Evolutionary conservation across 202 grass and related monocot species (phyloP).

Genomic region (Saccharum hybrid): DNA sequence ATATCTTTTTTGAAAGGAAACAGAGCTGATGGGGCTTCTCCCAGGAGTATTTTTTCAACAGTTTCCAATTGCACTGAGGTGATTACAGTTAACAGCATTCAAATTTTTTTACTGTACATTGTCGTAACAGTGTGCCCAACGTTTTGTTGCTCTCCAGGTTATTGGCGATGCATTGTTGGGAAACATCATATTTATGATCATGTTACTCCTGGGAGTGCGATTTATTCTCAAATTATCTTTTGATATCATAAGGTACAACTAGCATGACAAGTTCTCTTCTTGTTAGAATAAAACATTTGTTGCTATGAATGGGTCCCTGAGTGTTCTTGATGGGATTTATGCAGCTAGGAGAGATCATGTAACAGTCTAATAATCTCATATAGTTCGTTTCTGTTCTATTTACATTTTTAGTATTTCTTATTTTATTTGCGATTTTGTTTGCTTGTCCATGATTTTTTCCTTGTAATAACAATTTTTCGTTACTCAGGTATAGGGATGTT

Average conservation of each 20-base stretch:
- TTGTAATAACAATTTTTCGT: constrained; percentile 21
- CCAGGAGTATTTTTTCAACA: constrained; percentile 46
- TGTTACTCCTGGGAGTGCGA: constrained; percentile 59
- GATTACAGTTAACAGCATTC: constrained; percentile 6
- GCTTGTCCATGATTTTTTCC: neutral
- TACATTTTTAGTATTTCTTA: constrained; percentile 19
- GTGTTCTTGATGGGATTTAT: constrained; percentile 20
- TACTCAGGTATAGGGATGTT: constrained; percentile 71
- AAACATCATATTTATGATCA: constrained; percentile 71
- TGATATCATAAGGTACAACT: constrained; percentile 61
- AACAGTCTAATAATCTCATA: neutral
- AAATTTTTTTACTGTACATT: constrained; percentile 12
- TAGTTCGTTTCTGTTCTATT: constrained; percentile 27
- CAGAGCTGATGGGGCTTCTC: constrained; percentile 58
- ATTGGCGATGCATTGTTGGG: constrained; percentile 63
- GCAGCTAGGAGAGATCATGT: neutral
- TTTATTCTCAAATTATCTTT: constrained; percentile 69
- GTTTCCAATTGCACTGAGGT: constrained; percentile 78
- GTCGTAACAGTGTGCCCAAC: neutral
- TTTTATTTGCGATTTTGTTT: constrained; percentile 30
- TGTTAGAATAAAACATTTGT: constrained; percentile 6
- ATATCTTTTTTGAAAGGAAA: constrained; percentile 70
- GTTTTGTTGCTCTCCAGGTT: constrained; percentile 57
- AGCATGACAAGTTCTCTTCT: neutral
- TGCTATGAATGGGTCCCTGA: constrained; percentile 16